phyloP scores from a whole-genome alignment of 345 rosid genomes.

The Dipteronia sinensis region DNA sequence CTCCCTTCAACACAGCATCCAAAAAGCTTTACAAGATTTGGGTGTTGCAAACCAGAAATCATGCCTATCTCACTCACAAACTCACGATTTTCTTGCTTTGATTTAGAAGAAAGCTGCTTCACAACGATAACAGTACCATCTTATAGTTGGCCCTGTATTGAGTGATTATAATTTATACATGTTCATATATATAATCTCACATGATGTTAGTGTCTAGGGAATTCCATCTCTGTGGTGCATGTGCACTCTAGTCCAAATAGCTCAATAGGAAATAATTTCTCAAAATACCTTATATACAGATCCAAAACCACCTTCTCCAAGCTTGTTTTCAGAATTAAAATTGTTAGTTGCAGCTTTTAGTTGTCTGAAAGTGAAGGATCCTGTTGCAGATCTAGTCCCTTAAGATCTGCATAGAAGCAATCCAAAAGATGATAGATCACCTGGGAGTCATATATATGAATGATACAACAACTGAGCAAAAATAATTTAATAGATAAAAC shows the following conservation, averaged over 20 bases:
- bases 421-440: not conserved
- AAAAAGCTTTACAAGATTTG: conserved; percentile 36
- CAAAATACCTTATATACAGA: conserved; percentile 47
- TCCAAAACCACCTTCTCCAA: conserved; percentile 60
- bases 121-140: conserved; percentile 71
- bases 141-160: conserved; percentile 38
- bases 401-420: conserved; percentile 8
- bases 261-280: not conserved
- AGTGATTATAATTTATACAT: conserved; percentile 32
- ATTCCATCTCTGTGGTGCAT: not conserved
- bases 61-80: conserved; percentile 50
- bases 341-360: conserved; percentile 46
- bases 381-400: conserved; percentile 42
- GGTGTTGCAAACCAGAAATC: conserved; percentile 39
- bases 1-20: conserved; percentile 38
- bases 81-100: conserved; percentile 73
- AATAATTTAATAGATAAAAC: not conserved
- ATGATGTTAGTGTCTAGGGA: not conserved
- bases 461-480: not conserved
- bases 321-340: conserved; percentile 39
- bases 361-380: conserved; percentile 38
- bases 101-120: conserved; percentile 73
- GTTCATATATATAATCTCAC: conserved; percentile 25
- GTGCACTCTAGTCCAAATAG: not conserved
- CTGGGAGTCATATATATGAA: not conserved